Percentiles rank a stretch among this genome's conserved stretches.
These are phyloP conservation scores for Aspergillus baeticus DNA, from an alignment of 495 filamentous ascomycete genomes.

Conservation along the genomic window DNA sequence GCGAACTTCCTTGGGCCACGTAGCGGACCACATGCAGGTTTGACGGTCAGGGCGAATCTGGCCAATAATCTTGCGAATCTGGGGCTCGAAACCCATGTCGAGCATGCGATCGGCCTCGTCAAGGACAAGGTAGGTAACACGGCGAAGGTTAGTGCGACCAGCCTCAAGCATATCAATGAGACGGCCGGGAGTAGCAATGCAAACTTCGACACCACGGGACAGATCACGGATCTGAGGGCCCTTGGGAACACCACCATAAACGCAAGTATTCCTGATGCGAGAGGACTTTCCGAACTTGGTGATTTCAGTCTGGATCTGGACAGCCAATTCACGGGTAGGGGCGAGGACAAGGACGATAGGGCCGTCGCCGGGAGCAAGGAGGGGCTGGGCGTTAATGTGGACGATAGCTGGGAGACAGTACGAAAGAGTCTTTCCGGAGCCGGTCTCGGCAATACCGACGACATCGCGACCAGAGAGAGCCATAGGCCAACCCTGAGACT, in stretches of 20 bases:
- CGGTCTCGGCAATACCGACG: conserved; percentile 98
- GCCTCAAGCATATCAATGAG: conserved; percentile 98
- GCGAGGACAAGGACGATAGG: conserved; percentile 95
- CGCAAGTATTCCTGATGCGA: conserved; percentile 96
- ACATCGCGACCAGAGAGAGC: conserved; percentile 97
- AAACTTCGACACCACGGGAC: conserved; percentile 90
- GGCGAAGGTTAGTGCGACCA: conserved; percentile 95
- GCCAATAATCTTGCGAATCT: conserved; percentile 95
- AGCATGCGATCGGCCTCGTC: conserved; percentile 99
- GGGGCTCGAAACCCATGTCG: conserved; percentile 99
- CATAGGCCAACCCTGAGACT: conserved; percentile 99
- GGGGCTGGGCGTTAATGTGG: conserved; percentile 98
- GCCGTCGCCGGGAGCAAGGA: conserved; percentile 93
- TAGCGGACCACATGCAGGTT: conserved; percentile 99
- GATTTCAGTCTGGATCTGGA: conserved; percentile 98
- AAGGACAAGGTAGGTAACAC: conserved; percentile 95
- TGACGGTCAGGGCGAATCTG: conserved; percentile 99
- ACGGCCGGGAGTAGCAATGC: conserved; percentile 96
- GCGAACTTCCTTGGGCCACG: conserved; percentile 99
- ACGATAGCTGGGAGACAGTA: conserved; percentile 99
- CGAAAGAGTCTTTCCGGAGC: conserved; percentile 97
- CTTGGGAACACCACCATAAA: conserved; percentile 98
- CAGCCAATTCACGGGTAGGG: conserved; percentile 94
- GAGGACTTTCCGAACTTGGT: conserved; percentile 99
- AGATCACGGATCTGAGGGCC: conserved; percentile 95